Base-by-base conservation (phyloP, 177 flowering plant genomes). In the Vitis hybrid region DNA sequence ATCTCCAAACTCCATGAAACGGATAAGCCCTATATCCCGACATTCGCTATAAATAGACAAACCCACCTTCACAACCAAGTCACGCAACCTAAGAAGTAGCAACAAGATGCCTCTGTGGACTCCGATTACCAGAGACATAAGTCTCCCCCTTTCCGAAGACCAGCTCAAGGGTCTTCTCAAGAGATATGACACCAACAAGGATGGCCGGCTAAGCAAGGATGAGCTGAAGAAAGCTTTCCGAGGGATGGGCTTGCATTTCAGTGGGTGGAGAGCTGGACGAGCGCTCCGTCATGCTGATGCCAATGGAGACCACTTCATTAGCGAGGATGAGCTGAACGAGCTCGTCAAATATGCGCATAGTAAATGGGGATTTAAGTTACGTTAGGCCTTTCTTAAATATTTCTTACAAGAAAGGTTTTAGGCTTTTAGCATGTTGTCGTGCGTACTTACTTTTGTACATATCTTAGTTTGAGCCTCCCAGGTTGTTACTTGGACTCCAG, bases 141-240 rank as follows among this genome's bases (percentile, higher is more conserved):
- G 4, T 11, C 9, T 40, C 10, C 18, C 56, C 5, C 55, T 61
- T 0, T 16, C 59, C 1, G 64, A 62, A 11, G 72, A 63, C 11
- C 50, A 63, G 32, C 10, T 68, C 27, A 46, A 49, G 55, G 30
- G 56, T 14, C 40, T 72, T 6, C 32, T 76, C 21, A 68, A 27
- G 18, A 19, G 21, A 12, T 48, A 52, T 30, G 80, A 73, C 24
- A 9, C 19, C 46, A 24, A 77, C 14, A 63, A 60, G 1, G 75
- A 75, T 27, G 68, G 67, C 0, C 11, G 15, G 19, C 60, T 73
- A 2, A 68, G 67, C 76, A 56, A 19, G 40, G 56, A 55, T 49
- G 76, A 73, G 72, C 58, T 68, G 5, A 52, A 69, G 70, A 15
- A 3, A 1, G 69, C 63, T 11, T 74, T 74, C 64, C 14, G 16